Evolutionary conservation across 2,329 filamentous ascomycete species (phyloP), one percentile per base, ranked within the genome.

Genomic region (Corynespora cassiicola): DNA sequence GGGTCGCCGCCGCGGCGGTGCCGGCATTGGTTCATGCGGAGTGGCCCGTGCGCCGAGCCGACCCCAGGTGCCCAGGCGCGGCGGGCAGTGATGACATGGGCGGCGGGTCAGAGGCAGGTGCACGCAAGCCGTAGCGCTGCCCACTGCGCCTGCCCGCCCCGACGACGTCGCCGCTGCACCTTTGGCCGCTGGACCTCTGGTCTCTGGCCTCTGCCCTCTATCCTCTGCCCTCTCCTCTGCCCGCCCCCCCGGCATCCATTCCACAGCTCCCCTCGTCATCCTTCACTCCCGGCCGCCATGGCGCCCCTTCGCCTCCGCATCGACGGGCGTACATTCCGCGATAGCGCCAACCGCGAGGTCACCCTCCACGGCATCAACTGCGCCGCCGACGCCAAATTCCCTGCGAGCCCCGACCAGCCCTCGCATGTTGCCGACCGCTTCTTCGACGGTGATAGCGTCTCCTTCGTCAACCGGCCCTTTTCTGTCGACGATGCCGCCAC

Each of bases 361-460:
- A 86, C 89, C 2, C 77, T 99, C 28, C 85, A 94, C 50, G 94
- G 94, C 50, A 96, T 99, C 75, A 99, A 99, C 63, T 81, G 95
- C 47, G 90, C 91, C 23, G 90, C 83, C 49, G 92, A 97, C 63
- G 84, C 88, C 59, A 99, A 99, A 73, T 86, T 89, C 42, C 94
- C 94, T 19, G 89, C 86, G 62, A 77, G 77, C 22, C 94, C 94
- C 11, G 76, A 95, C 50, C 77, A 87, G 36, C 90, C 90, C 5
- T 96, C 94, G 0, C 88, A 96, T 63, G 69, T 88, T 8, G 67
- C 77, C 20, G 79, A 90, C 10, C 75, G 84, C 56, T 99, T 99
- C 77, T 97, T 95, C 68, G 88, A 97, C 46, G 91, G 87, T 57
- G 92, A 99, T 69, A 84, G 85, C 52, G 88, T 97, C 46, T 91